Evolutionary conservation across 2,329 filamentous ascomycete genomes (phyloP), one percentile per base, ranked within the genome.

Genomic region (Fusarium subglutinans): DNA sequence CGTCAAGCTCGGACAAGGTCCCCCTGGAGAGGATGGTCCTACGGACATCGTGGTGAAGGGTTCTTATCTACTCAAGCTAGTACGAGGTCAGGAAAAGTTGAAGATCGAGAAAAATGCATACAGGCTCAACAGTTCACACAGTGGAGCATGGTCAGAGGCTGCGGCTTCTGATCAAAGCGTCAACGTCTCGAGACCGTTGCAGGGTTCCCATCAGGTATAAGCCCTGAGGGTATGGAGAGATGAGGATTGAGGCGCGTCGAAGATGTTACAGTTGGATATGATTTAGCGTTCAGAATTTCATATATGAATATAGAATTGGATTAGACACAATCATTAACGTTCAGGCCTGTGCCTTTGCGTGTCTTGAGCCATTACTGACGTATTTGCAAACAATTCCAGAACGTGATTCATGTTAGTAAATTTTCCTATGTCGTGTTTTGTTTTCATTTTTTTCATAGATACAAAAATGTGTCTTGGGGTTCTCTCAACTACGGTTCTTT

Each of bases 21-120:
- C 72, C 26, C 78, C 76, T 5, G 76, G 76, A 3, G 76, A 76
- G 13, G 77, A 80, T 22, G 74, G 76, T 9, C 77, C 71, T n/a
- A 76, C 63, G 11, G 80, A 82, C 24, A 63, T 74, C 20, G 60
- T 82, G 15, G 76, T 80, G 17, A 62, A 75, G n/a, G 80, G 80
- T 13, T 75, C 77, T 6, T 83, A 80, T 65, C 56, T 83, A 1
- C 72, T 81, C 45, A 78, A 69, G 33, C 57, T 80, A 11, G 26
- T 80, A 26, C 69, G 75, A 54, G 69, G 74, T 11, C 48, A 71
- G 43, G 69, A 69, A 45, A 68, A 48, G 50, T 45, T 63, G 15
- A 58, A 40, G 13, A 54, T 77, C 13, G 69, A 76, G 33, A 63
- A 74, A 9, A 64, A 72, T 41, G 68, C 44, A 11, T 70, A 72